Evolutionary conservation across 805 yeast species (phyloP).

Genomic region (Jamesozyma gamospora): DNA sequence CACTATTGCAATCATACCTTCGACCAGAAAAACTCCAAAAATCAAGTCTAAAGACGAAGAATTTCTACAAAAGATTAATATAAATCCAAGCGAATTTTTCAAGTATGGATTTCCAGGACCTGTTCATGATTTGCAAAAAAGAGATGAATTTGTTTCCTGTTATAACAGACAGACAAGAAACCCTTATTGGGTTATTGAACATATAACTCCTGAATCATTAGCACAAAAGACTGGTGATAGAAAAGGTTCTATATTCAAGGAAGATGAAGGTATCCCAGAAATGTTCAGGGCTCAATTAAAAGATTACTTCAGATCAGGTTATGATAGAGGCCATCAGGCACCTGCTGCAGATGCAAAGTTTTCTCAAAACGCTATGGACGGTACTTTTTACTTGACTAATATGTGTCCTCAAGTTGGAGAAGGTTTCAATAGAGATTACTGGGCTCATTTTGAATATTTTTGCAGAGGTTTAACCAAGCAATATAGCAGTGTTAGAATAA

Average conservation of each 20-base stretch:
- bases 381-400: conserved; percentile 80
- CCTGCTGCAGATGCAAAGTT: conserved; percentile 97
- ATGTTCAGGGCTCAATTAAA: conserved; percentile 65
- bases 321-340: conserved; percentile 94
- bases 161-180: conserved; percentile 77
- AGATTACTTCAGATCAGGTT: conserved; percentile 91
- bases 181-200: conserved; percentile 84
- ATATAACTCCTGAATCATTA: conserved; percentile 67
- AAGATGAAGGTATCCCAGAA: conserved; percentile 73
- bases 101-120: conserved; percentile 96
- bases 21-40: not conserved
- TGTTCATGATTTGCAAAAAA: conserved; percentile 65
- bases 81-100: conserved; percentile 64
- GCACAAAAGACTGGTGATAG: conserved; percentile 54
- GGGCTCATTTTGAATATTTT: conserved; percentile 95
- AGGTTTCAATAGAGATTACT: conserved; percentile 93
- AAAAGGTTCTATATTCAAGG: conserved; percentile 70
- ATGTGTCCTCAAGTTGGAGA: conserved; percentile 97
- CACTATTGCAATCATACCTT: not conserved
- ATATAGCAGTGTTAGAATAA: conserved; percentile 68
- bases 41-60: not conserved
- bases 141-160: conserved; percentile 74
- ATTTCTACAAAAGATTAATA: not conserved
- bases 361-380: conserved; percentile 87
- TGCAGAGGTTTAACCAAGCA: conserved; percentile 63